Base-by-base conservation (phyloP, 2,329 filamentous ascomycete species). In the Coniochaeta ligniaria region DNA sequence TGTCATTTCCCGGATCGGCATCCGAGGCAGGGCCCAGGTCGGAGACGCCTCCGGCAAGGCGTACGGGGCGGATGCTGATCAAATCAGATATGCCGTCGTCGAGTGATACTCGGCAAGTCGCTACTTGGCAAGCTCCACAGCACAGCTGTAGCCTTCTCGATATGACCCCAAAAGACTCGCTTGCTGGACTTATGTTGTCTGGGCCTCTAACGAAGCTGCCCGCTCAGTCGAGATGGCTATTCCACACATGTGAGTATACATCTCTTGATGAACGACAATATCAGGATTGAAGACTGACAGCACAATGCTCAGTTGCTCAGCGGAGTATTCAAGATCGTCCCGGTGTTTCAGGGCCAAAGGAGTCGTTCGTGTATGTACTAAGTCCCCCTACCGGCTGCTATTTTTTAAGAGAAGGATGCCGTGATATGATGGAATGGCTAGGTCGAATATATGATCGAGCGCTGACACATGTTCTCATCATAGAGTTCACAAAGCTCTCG, bases 401-500 rank as follows among this genome's bases (percentile, higher is more conserved):
- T 5, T 20, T 20, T n/a, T 3, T 11, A n/a, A 4, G 6, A 41
- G 9, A 24, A 26, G n/a, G 43, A 47, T 12, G 20, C 8, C 22
- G 20, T 47, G 2, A 24, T 24, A 4, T 26, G 20, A 22, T 11
- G 16, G 17, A 11, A 41, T n/a, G 5, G 16, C 38, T 5, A 8
- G 28, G 28, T 31, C 28, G 28, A 31, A 31, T 31, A 31, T n/a
- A n/a, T 20, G 16, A 41, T 12, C 47, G n/a, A 52, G 47, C 22
- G 14, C 47, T 52, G 47, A 52, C 47, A 52, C 11, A 28, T 24
- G 11, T 41, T 24, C 43, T 26, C 28, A 45, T 28, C 36, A 24
- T 62, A 79, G 76, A 45, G 74, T 79, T 47, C 74, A 76, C 62
- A 73, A 74, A 63, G 76, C 76, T 17, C 72, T 79, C 58, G 73